Base-by-base conservation (phyloP, 1,284 basidiomycete genomes). In the Cystobasidium pallidum region DNA sequence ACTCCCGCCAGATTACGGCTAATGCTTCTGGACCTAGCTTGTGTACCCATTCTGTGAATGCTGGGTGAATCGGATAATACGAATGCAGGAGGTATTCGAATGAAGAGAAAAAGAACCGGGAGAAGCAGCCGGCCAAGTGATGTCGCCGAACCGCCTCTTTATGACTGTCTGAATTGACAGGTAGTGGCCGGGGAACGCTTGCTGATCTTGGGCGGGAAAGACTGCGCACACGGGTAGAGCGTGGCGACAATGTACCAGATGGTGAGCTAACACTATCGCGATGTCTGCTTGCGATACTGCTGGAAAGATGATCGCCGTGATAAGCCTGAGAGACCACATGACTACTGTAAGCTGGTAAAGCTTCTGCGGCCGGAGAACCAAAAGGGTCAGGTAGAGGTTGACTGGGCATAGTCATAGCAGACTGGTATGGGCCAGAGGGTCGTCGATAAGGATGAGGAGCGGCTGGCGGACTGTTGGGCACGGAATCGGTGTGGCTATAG, bases 391-490 rank as follows among this genome's bases (percentile, higher is more conserved):
- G 54, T 13, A 57, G 32, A 15, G 54, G 30, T 17, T 36, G 19
- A 28, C 15, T 36, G 1, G 54, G 54, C 54, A 57, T 57, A 19
- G 54, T 57, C 19, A 6, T 36, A 51, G 49, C 49, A 3, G 32
- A 34, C 3, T 57, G 54, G 10, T 34, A 36, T 1, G 54, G 54
- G 7, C 28, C 54, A 7, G 30, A 34, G 11, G 54, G 54, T 57
- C 54, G 28, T 32, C 54, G 54, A 36, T 57, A 57, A 17, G 54
- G 28, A n/a, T 32, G 28, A n/a, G 54, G 54, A 15, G 54, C 54
- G 13, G 54, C 54, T 34, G 54, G 28, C 17, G 54, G 54, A 21
- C 54, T 57, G 54, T 32, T 57, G 30, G 54, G 54, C 2, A 57
- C 32, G 10, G 28, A 34, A 36, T 57, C 54, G 3, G 30, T 36